phyloP scores from a whole-genome alignment of 805 yeast genomes.

The Tanozyma kutaoensis region DNA sequence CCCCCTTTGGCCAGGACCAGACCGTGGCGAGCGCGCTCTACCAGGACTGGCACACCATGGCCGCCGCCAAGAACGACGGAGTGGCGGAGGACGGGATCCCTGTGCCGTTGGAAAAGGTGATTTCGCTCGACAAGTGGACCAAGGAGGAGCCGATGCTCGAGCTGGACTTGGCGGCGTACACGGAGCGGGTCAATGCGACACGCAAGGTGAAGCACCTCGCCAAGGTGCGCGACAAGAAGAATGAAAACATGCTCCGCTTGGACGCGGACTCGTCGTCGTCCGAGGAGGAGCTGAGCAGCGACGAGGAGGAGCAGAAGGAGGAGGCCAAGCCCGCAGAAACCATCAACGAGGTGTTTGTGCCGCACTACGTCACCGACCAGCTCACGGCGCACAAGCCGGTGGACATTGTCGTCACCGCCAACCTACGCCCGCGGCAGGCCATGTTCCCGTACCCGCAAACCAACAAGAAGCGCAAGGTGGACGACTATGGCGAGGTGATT shows the following conservation, averaged over 20 bases:
- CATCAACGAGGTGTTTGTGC: constrained; percentile 18
- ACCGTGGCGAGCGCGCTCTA: constrained; percentile 39
- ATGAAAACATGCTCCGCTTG: constrained; percentile 23
- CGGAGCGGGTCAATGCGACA: constrained; percentile 29
- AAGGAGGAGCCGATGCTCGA: constrained; percentile 39
- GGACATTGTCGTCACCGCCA: constrained; percentile 35
- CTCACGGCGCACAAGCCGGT: constrained; percentile 33
- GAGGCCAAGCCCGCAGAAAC: constrained; percentile 14
- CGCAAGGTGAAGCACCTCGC: constrained; percentile 29
- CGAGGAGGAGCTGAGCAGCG: constrained; percentile 17
- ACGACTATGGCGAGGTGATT: constrained; percentile 80
- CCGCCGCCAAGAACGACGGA: constrained; percentile 19
- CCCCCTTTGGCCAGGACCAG: constrained; percentile 16
- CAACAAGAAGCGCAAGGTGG: constrained; percentile 50
- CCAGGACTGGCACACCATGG: constrained; percentile 37
- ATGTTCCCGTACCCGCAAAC: too few relatives aligned
- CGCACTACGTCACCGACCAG: constrained; percentile 22
- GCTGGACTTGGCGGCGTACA: constrained; percentile 35
- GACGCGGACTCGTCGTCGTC: constrained; percentile 11
- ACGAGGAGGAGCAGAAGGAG: constrained; percentile 21
- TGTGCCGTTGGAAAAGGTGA: constrained; percentile 34
- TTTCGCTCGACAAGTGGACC: constrained; percentile 25
- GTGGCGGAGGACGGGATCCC: constrained; percentile 48
- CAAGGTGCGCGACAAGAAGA: constrained; percentile 27
- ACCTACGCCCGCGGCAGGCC: constrained; percentile 36